Evolutionary conservation across 805 yeast species (phyloP).

Genomic region (Sugiyamaella chiloensis): DNA sequence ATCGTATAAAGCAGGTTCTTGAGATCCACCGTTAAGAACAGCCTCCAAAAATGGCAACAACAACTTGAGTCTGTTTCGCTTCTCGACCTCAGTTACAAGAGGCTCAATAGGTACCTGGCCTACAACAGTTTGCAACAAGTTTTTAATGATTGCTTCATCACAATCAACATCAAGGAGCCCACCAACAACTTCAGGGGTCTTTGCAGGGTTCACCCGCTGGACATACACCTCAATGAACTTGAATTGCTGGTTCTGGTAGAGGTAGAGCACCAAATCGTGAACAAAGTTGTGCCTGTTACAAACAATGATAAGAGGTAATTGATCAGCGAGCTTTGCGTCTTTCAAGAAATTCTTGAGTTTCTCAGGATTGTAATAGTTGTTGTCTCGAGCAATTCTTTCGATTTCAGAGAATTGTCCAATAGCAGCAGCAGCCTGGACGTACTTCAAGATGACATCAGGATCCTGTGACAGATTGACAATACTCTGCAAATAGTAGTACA

Average conservation of each 20-base stretch:
- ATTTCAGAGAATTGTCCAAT: slow-evolving; percentile 89
- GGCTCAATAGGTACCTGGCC: slow-evolving; percentile 93
- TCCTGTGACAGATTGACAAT: slow-evolving; percentile 93
- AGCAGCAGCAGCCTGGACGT: slow-evolving; percentile 90
- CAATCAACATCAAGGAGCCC: slow-evolving; percentile 96
- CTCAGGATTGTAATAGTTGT: slow-evolving; percentile 92
- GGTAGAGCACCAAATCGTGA: slow-evolving; percentile 87
- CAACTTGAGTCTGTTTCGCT: slow-evolving; percentile 89
- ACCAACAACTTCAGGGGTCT: slow-evolving; percentile 95
- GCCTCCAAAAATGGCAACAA: slow-evolving; percentile 91
- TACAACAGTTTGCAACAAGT: slow-evolving; percentile 73
- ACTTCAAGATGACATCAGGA: slow-evolving; percentile 92
- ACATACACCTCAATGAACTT: slow-evolving; percentile 97
- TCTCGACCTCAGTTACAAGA: slow-evolving; percentile 91
- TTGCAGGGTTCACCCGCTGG: slow-evolving; percentile 94
- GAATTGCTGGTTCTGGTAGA: slow-evolving; percentile 93
- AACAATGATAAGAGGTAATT: slow-evolving; percentile 91
- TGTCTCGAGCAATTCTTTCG: slow-evolving; percentile 92
- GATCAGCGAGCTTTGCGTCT: slow-evolving; percentile 91
- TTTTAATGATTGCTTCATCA: slow-evolving; percentile 83
- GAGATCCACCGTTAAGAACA: slow-evolving; percentile 73
- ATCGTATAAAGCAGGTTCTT: slow-evolving; percentile 88
- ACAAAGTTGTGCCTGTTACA: slow-evolving; percentile 90
- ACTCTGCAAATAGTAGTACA: slow-evolving; percentile 88
- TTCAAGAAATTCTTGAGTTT: slow-evolving; percentile 96